Evolutionary conservation across 1,284 basidiomycete species (phyloP), one percentile per base, ranked within the genome.

Genomic region (Ustilago trichophora): DNA sequence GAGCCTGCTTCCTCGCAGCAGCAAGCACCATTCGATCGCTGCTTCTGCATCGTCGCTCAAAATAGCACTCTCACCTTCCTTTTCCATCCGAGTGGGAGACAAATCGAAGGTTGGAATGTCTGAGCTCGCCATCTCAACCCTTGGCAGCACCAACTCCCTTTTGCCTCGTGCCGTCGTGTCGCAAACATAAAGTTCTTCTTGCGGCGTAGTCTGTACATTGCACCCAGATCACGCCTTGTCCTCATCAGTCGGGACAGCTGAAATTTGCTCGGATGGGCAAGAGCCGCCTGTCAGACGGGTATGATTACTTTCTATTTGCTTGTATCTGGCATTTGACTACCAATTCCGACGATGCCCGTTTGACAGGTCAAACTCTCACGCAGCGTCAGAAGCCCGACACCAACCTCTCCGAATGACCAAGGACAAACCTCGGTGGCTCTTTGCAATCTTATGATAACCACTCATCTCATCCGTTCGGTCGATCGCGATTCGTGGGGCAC

Each of bases 11-110:
- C 21, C 32, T 26, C 22, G 33, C 40, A 43, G 41, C 41, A 12
- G n/a, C 33, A 47, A 47, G 35, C 45, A 37, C 8, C 8, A n/a
- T 34, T 22, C 45, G 34, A 37, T 47, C 35, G 9, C 26, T 37
- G 25, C 22, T 31, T 22, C 18, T 37, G 13, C 4, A 31, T 37
- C 24, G 10, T 27, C 13, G n/a, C 22, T 18, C 34, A 15, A 9
- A 4, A 36, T 6, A 29, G 22, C 26, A 19, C 22, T 47, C 26
- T 8, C 35, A 37, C 10, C 15, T 4, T n/a, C n/a, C n/a, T n/a
- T 22, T 7, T 15, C 25, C 6, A 35, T 29, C 12, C 18, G 18
- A 37, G 35, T 26, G n/a, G 33, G 26, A 47, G 45, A 42, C 26
- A n/a, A 29, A 6, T 19, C 26, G 15, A 37, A n/a, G 26, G 11